Conservation (phyloP, 805 yeast genomes). For the Hanseniaspora clermontiae region DNA sequence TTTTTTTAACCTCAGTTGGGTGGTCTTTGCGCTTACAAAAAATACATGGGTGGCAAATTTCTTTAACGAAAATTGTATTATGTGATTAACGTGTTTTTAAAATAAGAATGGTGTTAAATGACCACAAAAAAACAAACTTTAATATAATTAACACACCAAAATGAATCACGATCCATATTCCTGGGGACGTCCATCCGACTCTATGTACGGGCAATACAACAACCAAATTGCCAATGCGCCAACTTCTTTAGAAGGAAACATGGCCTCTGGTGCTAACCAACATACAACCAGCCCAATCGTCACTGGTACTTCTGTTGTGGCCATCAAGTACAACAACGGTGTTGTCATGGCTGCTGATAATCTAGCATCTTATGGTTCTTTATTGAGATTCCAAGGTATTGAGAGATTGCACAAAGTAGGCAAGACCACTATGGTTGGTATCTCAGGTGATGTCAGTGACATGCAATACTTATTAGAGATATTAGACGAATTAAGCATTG, state of each 20-base stretch:
- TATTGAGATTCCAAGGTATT: constrained; percentile 71
- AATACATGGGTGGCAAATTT: constrained; percentile 6
- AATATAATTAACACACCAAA: neutral
- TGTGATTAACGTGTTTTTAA: neutral
- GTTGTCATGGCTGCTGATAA: constrained; percentile 91
- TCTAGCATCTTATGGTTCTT: constrained; percentile 84
- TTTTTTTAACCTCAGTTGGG: neutral
- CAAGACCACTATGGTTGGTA: constrained; percentile 73
- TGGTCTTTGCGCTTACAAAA: neutral
- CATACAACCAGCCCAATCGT: constrained; percentile 90
- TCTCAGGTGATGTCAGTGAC: constrained; percentile 90
- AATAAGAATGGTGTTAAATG: neutral
- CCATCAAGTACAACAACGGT: constrained; percentile 81
- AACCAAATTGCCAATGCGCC: constrained; percentile 47
- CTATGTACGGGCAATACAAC: constrained; percentile 71
- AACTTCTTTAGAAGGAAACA: neutral
- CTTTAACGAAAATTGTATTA: too few species aligned
- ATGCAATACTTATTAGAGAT: constrained; percentile 68
- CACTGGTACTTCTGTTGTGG: constrained; percentile 92
- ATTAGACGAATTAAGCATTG: constrained; percentile 65
- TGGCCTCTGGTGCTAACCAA: constrained; percentile 58
- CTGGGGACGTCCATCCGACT: constrained; percentile 92
- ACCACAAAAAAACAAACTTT: neutral
- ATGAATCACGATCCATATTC: constrained; percentile 92
- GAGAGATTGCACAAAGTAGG: constrained; percentile 84